phyloP scores from a whole-genome alignment of 1,284 basidiomycete genomes.

The Moesziomyces sp. region DNA sequence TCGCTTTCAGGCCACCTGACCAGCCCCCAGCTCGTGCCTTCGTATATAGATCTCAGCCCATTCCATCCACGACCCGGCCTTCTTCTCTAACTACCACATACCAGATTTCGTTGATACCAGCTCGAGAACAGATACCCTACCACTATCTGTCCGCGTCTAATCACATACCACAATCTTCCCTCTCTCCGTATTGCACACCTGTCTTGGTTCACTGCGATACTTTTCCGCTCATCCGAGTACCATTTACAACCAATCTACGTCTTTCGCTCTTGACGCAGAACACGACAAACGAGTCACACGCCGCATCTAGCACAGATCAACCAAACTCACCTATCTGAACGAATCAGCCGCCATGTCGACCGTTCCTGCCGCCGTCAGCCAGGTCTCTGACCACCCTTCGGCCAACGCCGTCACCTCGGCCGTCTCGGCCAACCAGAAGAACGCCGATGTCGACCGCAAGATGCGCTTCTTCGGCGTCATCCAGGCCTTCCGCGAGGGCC shows the following conservation, averaged over 20 bases:
- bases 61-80: neutral
- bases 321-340: too few relatives aligned
- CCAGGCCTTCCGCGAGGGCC: slow-evolving; percentile 62
- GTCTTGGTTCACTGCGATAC: slow-evolving; percentile 47
- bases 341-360: slow-evolving; percentile 31
- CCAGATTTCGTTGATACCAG: slow-evolving; percentile 33
- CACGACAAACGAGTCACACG: too few relatives aligned
- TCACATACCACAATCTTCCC: slow-evolving; percentile 5
- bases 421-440: slow-evolving; percentile 36
- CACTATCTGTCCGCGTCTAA: slow-evolving; percentile 22
- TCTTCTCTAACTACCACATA: slow-evolving; percentile 22
- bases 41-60: slow-evolving; percentile 23
- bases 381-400: slow-evolving; percentile 49
- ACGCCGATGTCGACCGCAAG: slow-evolving; percentile 60
- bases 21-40: slow-evolving; percentile 3
- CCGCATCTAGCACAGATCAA: too few relatives aligned
- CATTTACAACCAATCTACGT: slow-evolving; percentile 6
- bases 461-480: slow-evolving; percentile 63
- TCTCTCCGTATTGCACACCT: slow-evolving; percentile 30
- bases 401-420: slow-evolving; percentile 45
- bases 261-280: too few relatives aligned
- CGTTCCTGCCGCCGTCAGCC: slow-evolving; percentile 26
- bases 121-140: slow-evolving; percentile 27
- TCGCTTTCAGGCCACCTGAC: neutral
- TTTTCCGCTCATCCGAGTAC: neutral